Conservation (phyloP, 208 protist species). For the Kentomonas sorsogonicus region DNA sequence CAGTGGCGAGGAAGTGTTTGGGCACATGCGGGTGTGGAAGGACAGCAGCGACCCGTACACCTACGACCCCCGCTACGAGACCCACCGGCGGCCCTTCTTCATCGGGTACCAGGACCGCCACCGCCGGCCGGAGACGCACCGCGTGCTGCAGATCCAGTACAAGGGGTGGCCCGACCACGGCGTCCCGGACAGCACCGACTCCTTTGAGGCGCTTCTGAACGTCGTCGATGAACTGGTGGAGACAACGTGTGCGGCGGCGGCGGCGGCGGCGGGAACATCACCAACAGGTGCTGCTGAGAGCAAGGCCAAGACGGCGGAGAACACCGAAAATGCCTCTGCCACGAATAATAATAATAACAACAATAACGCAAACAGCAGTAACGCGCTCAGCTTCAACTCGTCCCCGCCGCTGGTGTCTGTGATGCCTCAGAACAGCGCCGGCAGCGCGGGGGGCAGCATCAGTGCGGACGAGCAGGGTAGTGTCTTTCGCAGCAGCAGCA, state of each 20-base stretch:
- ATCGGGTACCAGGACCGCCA: slow-evolving; percentile 5
- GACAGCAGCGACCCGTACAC: slow-evolving; percentile 18
- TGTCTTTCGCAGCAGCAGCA: no score
- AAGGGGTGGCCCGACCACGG: slow-evolving; percentile 80
- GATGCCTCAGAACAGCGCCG: no score
- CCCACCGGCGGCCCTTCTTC: slow-evolving; percentile 4
- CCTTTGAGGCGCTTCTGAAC: slow-evolving; percentile 54
- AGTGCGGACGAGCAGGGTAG: no score
- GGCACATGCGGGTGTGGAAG: slow-evolving; percentile 10
- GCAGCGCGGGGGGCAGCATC: no score
- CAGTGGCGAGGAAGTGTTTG: not conserved
- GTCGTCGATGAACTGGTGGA: slow-evolving; percentile 23
- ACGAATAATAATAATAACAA: no score
- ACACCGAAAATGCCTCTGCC: no score
- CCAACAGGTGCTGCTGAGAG: slow-evolving; percentile 1
- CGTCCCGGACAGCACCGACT: slow-evolving; percentile 51
- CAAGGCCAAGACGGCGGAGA: not conserved
- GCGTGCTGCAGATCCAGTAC: slow-evolving; percentile 71
- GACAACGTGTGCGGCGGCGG: not conserved
- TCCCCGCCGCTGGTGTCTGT: no score
- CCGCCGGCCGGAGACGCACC: slow-evolving; percentile 16
- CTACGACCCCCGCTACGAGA: not conserved
- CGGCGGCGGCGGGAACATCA: not conserved
- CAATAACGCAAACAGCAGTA: no score
- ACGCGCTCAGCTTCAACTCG: no score